These are phyloP conservation scores for Pezicula radicicola DNA, from an alignment of 2,329 filamentous ascomycete species.

Conservation along the genomic window DNA sequence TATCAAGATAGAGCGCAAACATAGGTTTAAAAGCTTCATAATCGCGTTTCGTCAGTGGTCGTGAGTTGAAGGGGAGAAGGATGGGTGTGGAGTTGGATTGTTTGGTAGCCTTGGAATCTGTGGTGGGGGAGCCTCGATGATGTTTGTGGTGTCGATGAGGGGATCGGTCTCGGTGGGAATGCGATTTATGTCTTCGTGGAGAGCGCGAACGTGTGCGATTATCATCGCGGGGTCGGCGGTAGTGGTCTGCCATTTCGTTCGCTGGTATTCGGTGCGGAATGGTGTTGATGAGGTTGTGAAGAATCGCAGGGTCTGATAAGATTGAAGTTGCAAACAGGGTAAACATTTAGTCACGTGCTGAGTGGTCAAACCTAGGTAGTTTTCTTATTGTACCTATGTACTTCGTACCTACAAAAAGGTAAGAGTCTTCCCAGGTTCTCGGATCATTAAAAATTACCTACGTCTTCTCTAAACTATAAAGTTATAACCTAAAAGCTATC, in stretches of 20 bases:
- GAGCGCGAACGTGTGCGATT: slow-evolving; percentile 8
- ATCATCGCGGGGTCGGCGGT: background rate
- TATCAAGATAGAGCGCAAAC: slow-evolving; percentile 80
- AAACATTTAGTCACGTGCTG: too few species aligned
- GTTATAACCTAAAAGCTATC: too few species aligned
- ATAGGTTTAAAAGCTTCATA: slow-evolving; percentile 64
- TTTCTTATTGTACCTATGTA: too few species aligned
- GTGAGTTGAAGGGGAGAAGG: slow-evolving; percentile 61
- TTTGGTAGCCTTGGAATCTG: slow-evolving; percentile 24
- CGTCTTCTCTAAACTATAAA: too few species aligned
- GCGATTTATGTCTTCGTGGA: slow-evolving; percentile 4
- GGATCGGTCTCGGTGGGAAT: slow-evolving; percentile 14
- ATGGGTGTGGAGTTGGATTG: slow-evolving; percentile 14
- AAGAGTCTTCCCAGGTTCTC: too few species aligned
- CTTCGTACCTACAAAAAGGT: too few species aligned
- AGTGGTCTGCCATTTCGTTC: slow-evolving; percentile 2
- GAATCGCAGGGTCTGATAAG: too few species aligned
- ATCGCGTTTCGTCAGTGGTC: slow-evolving; percentile 66
- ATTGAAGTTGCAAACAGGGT: too few species aligned
- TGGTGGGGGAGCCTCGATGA: slow-evolving; percentile 19
- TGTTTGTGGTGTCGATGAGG: slow-evolving; percentile 30
- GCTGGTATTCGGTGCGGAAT: background rate
- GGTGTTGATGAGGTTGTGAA: background rate
- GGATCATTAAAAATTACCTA: too few species aligned
- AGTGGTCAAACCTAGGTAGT: too few species aligned